Evolutionary conservation across 768 basidiomycete genomes (phyloP).

Genomic region (Plicaturopsis crispa): DNA sequence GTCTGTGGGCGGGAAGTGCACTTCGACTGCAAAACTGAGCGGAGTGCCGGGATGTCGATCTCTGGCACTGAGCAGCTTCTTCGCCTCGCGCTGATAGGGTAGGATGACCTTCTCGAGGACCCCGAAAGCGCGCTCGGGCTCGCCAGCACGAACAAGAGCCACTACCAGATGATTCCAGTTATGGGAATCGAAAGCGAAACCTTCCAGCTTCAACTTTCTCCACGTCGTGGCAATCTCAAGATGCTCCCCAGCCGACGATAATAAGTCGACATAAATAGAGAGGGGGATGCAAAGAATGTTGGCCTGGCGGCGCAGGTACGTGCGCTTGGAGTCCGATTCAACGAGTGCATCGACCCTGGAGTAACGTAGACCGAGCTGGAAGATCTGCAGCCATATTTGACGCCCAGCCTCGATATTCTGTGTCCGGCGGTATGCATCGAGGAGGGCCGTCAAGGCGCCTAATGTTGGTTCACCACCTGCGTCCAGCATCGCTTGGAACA

Average conservation of each 20-base stretch:
- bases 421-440: constrained; percentile 65
- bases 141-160: constrained; percentile 71
- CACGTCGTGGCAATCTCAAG: constrained; percentile 56
- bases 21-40: constrained; percentile 30
- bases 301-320: too few species aligned
- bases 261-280: constrained; percentile 72
- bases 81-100: constrained; percentile 36
- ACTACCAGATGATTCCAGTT: constrained; percentile 88
- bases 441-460: constrained; percentile 50
- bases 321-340: constrained; percentile 13
- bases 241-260: constrained; percentile 60
- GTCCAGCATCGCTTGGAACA: constrained; percentile 42
- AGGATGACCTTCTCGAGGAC: constrained; percentile 73
- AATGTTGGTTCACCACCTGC: constrained; percentile 53
- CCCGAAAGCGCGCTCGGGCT: constrained; percentile 78
- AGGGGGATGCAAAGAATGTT: constrained; percentile 69
- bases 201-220: constrained; percentile 49
- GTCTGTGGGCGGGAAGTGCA: too few species aligned
- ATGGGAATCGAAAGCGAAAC: constrained; percentile 76
- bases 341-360: constrained; percentile 27
- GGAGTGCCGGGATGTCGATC: constrained; percentile 29
- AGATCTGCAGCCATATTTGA: constrained; percentile 63
- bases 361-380: constrained; percentile 44
- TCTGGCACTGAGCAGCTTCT: constrained; percentile 15
- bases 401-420: constrained; percentile 47